A percentile compares a stretch with the other conserved stretches of the same genome.
Evolutionary conservation across 768 basidiomycete species (phyloP).

Genomic region (Lepiota brunneoincarnata): DNA sequence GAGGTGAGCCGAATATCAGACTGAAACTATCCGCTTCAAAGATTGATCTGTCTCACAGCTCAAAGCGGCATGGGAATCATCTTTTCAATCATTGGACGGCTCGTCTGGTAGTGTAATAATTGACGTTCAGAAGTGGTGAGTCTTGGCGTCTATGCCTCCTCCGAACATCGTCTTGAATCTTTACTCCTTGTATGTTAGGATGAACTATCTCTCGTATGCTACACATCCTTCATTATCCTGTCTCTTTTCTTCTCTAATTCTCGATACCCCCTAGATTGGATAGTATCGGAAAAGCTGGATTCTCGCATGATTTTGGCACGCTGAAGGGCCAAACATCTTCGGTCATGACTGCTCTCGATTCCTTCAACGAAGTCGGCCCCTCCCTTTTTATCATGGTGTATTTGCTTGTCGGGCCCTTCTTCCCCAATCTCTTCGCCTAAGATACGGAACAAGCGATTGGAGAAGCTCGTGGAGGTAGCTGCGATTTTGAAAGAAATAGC

Average conservation of each 20-base stretch:
- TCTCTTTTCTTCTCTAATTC: neutral
- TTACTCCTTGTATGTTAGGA: slow-evolving; percentile 24
- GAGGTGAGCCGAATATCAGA: slow-evolving; percentile 29
- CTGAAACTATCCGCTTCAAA: too few species aligned
- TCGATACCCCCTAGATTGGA: slow-evolving; percentile 37
- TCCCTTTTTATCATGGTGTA: slow-evolving; percentile 24
- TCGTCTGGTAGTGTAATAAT: slow-evolving; percentile 27
- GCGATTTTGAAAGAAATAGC: slow-evolving; percentile 35
- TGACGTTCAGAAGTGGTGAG: slow-evolving; percentile 46
- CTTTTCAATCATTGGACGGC: too few species aligned
- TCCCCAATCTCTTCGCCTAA: slow-evolving; percentile 30
- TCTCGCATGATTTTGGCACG: slow-evolving; percentile 53
- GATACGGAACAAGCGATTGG: slow-evolving; percentile 32
- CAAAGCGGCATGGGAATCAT: too few species aligned
- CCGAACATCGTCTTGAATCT: neutral
- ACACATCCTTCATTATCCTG: too few species aligned
- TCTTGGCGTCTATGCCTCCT: too few species aligned
- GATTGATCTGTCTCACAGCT: too few species aligned
- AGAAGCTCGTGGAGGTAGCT: slow-evolving; percentile 26
- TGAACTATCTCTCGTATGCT: slow-evolving; percentile 42
- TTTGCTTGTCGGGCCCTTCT: slow-evolving; percentile 30
- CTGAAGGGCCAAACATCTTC: slow-evolving; percentile 44
- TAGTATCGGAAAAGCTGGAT: slow-evolving; percentile 55
- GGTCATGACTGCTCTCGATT: slow-evolving; percentile 39
- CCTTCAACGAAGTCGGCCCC: slow-evolving; percentile 22